These are phyloP conservation scores for Rhizopus arrhizus DNA, from an alignment of 371 early-diverging fungal species.

Conservation along the genomic window DNA sequence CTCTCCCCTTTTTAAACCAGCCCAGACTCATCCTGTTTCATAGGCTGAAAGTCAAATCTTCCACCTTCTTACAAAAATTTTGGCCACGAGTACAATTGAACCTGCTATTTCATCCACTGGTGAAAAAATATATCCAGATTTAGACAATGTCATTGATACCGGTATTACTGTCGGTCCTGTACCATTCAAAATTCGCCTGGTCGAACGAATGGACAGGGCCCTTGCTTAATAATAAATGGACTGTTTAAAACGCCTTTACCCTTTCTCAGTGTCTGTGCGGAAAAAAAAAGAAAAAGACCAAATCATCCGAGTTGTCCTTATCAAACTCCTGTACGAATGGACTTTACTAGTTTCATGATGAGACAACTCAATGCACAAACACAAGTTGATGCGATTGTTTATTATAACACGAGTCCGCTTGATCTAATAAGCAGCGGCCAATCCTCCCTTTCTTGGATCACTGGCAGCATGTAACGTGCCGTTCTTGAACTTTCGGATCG, in stretches of 20 bases:
- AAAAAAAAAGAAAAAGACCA: too few relatives aligned
- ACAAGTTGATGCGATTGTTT: too few relatives aligned
- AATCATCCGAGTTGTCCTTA: too few relatives aligned
- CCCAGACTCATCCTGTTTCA: background rate
- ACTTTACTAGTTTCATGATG: too few relatives aligned
- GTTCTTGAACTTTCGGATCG: slow-evolving; percentile 32
- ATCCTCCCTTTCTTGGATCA: slow-evolving; percentile 47
- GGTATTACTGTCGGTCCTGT: slow-evolving; percentile 16
- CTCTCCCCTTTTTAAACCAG: background rate
- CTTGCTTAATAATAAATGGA: too few relatives aligned
- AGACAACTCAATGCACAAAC: too few relatives aligned
- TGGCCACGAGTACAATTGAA: slow-evolving; percentile 18
- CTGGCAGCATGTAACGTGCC: slow-evolving; percentile 45
- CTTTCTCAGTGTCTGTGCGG: too few relatives aligned
- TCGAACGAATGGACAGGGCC: slow-evolving; percentile 2
- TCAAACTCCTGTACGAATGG: too few relatives aligned
- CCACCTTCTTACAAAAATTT: slow-evolving; percentile 9
- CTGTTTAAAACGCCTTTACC: too few relatives aligned
- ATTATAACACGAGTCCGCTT: background rate
- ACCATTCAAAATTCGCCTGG: slow-evolving; percentile 19
- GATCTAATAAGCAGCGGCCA: slow-evolving; percentile 33
- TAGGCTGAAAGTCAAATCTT: slow-evolving; percentile 31
- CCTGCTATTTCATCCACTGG: slow-evolving; percentile 12
- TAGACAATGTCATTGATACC: slow-evolving; percentile 8
- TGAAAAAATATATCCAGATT: slow-evolving; percentile 15